Percentiles rank a stretch among this genome's conserved stretches.
These are phyloP conservation scores for Aspergillus sergii DNA, from an alignment of 2,329 filamentous ascomycete species.

Conservation along the genomic window DNA sequence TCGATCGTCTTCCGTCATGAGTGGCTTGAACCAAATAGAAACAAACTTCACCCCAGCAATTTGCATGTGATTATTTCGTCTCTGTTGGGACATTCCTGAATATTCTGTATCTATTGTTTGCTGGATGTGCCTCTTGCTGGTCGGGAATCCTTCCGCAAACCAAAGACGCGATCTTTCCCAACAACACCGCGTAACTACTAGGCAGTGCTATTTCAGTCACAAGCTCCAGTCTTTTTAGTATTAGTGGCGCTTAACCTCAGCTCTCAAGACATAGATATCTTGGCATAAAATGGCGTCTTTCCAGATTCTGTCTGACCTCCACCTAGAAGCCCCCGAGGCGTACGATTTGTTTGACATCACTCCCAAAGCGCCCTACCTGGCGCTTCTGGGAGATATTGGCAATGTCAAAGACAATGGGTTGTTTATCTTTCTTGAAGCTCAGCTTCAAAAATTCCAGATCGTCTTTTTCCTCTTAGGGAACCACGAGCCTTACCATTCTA, in stretches of 20 bases:
- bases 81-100: background rate
- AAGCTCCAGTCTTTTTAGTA: background rate
- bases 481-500: constrained; percentile 56
- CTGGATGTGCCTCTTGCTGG: background rate
- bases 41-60: background rate
- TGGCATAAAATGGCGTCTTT: constrained; percentile 24
- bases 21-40: background rate
- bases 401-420: constrained; percentile 48
- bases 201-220: background rate
- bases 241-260: background rate
- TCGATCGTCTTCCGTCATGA: background rate
- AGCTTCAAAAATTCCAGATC: constrained; percentile 52
- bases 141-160: background rate
- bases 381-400: constrained; percentile 61
- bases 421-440: constrained; percentile 50
- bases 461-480: constrained; percentile 60
- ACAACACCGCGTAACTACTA: background rate
- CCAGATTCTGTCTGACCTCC: constrained; percentile 61
- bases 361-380: constrained; percentile 54
- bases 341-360: constrained; percentile 56
- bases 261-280: background rate
- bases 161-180: background rate
- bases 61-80: background rate
- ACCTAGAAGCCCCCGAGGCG: constrained; percentile 53
- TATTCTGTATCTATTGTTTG: background rate